Base-by-base conservation (phyloP, 2,329 filamentous ascomycete species). In the Aspergillus tubingensis region DNA sequence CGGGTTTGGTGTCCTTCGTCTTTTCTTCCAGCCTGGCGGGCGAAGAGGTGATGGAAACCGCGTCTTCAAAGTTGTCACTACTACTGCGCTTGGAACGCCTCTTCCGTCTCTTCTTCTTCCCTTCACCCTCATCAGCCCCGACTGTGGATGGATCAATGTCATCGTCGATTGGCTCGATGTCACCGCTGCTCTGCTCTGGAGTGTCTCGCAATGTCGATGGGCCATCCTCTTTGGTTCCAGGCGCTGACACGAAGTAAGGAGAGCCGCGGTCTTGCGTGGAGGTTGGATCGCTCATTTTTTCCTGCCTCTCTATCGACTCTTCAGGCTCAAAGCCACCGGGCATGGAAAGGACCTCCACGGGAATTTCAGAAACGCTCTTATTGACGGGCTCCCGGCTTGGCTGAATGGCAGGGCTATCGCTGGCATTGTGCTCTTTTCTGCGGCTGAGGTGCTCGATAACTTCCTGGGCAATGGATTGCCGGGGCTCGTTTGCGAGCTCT, bases 21-120 rank as follows among this genome's bases (percentile, higher is more conserved):
- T 74, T 74, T 10, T 76, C 72, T 19, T 69, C 69, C 54, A 72
- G 66, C 39, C 68, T 69, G 43, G 70, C 70, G 19, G 73, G 72
- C 3, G 72, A 74, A 30, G 74, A 76, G 5, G 70, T 66, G 4
- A 74, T 70, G 7, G 76, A 78, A 4, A 67, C 66, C 17, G 72
- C 64, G 43, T 80, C 76, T 49, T 80, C 78, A 58, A 76, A 70
- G 27, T 65, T 65, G 38, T 68, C 70, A 11, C 32, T 36, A 48
- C 62, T 69, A 32, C 66, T 68, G 39, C 61, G 66, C 64, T 68
- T 73, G 1, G 69, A 71, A 49, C 65, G 69, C 56, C 65, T 68
- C 60, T 70, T 74, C 10, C 67, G 65, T 7, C 67, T 63, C 48
- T 65, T 68, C 54, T 65, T 69, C 62, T 67, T 69, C 62, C 67